Evolutionary conservation across 768 basidiomycete genomes (phyloP), one percentile per base, ranked within the genome.

Genomic region (Lentinula edodes): DNA sequence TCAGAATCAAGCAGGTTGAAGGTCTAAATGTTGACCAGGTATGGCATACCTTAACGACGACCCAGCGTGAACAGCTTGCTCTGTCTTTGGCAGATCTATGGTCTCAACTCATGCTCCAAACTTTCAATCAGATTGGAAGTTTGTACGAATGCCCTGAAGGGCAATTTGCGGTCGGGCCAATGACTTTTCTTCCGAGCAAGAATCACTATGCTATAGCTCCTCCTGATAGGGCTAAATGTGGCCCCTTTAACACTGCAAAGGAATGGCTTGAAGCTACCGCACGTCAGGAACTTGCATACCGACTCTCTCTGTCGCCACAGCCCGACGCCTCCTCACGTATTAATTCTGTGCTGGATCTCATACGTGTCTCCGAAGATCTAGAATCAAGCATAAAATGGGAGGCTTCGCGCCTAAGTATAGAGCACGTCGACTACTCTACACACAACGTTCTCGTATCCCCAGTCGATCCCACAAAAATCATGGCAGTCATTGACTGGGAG

Each of bases 61-160:
- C 41, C n/a, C 58, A 61, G 50, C 54, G 57, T 9, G 45, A 62
- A 12, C 39, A 51, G 35, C 28, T 64, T 15, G 54, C 41, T 39
- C 41, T 43, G 23, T 56, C 60, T 13, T 45, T 62, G 8, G 63
- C 61, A 23, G 61, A 62, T 32, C 28, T 62, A 38, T 62, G 57
- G 64, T 43, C 52, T 52, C 56, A 62, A 16, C 57, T 65, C 15
- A 45, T 65, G 20, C 46, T 28, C 2, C 32, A 54, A 13, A 51
- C 53, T 23, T 65, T 65, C 57, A 18, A 59, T 13, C 35, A n/a
- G 15, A 62, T 65, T 36, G 64, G 64, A 20, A 65, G 64, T 39
- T 45, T 65, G 7, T 38, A 50, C 39, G 36, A 58, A 16, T 6
- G 20, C 23, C 12, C 34, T 1, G 28, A 34, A 7, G 51, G 52